Evolutionary conservation across 306 rosid genomes (phyloP).

Genomic region (Luffa aegyptiaca): DNA sequence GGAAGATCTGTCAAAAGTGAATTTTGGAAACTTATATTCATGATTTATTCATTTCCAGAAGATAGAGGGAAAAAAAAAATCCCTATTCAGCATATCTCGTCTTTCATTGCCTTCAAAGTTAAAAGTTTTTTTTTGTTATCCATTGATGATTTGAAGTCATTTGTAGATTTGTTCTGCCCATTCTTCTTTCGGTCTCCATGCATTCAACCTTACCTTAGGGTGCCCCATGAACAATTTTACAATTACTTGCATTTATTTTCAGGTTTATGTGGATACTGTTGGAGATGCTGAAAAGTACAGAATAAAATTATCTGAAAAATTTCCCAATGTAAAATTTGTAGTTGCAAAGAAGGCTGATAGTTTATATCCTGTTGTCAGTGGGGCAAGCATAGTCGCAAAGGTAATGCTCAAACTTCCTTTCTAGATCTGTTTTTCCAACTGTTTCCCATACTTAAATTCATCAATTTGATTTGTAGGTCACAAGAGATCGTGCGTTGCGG

Average conservation of each 20-base stretch:
- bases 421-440: background rate
- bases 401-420: constrained; percentile 18
- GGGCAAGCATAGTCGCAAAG: constrained; percentile 94
- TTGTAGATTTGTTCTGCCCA: background rate
- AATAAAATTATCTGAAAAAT: constrained; percentile 45
- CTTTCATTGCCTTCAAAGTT: background rate
- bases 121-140: background rate
- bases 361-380: constrained; percentile 94
- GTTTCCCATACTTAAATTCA: background rate
- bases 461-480: constrained; percentile 39
- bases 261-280: constrained; percentile 89
- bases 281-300: constrained; percentile 87
- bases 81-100: background rate
- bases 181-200: background rate
- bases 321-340: constrained; percentile 73
- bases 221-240: background rate
- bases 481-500: constrained; percentile 72
- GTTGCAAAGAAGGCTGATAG: constrained; percentile 98
- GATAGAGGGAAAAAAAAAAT: background rate
- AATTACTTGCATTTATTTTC: constrained; percentile 19
- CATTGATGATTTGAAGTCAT: background rate
- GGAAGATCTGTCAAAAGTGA: background rate
- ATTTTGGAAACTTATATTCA: background rate
- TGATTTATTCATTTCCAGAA: background rate
- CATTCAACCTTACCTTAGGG: background rate